These are phyloP conservation scores for Cyamopsis tetragonoloba DNA, from an alignment of 306 rosid genomes.

Conservation along the genomic window DNA sequence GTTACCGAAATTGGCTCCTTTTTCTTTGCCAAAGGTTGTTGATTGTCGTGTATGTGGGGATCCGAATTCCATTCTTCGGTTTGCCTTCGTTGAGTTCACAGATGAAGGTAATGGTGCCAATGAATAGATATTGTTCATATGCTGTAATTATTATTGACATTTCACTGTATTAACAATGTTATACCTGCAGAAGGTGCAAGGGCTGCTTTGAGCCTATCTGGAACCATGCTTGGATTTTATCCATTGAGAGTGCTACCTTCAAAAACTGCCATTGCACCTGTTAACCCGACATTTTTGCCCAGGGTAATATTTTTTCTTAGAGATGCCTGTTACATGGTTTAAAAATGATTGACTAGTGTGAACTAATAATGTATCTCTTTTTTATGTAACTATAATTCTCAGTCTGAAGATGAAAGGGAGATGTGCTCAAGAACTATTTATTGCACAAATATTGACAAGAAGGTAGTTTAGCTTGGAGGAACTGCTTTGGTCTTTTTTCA, in stretches of 20 bases:
- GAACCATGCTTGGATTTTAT: conserved; percentile 91
- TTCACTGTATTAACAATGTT: conserved; percentile 28
- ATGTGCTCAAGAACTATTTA: conserved; percentile 99
- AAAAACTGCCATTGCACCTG: conserved; percentile 98
- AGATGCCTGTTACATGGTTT: not conserved
- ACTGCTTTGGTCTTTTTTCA: not conserved
- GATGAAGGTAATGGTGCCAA: conserved; percentile 67
- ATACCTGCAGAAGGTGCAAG: conserved; percentile 81
- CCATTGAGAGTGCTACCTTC: conserved; percentile 97
- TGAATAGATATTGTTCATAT: not conserved
- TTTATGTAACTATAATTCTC: conserved; percentile 22
- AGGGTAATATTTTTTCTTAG: conserved; percentile 53
- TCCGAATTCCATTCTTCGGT: conserved; percentile 94
- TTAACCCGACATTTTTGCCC: conserved; percentile 88
- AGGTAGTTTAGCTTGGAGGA: conserved; percentile 46
- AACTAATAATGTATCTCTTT: conserved; percentile 24
- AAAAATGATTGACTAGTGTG: conserved; percentile 2
- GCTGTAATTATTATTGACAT: not conserved
- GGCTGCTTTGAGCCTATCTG: conserved; percentile 87
- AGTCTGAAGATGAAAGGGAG: conserved; percentile 96
- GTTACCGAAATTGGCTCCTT: conserved; percentile 13
- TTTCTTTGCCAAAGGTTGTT: conserved; percentile 60
- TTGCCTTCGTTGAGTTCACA: conserved; percentile 93
- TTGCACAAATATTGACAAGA: conserved; percentile 97
- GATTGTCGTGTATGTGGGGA: conserved; percentile 99